Evolutionary conservation across 2,329 filamentous ascomycete species (phyloP).

Genomic region (Fusarium nematophilum): DNA sequence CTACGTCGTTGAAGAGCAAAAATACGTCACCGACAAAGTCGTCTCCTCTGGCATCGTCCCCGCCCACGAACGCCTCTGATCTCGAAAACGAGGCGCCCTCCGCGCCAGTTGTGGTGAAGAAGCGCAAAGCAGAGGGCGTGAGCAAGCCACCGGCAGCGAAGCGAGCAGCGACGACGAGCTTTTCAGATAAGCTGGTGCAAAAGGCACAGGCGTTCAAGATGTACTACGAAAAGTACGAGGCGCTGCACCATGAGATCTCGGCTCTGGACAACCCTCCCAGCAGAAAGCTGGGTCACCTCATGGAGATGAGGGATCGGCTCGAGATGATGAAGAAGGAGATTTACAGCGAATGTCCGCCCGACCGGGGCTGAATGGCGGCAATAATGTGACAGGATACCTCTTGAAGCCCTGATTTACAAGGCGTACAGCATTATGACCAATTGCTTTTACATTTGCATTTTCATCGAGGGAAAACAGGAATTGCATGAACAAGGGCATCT

Average conservation of each 20-base stretch:
- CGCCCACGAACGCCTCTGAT: constrained; percentile 73
- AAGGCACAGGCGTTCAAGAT: constrained; percentile 67
- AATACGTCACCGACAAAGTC: constrained; percentile 71
- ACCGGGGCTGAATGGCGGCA: constrained; percentile 37
- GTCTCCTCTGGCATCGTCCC: constrained; percentile 73
- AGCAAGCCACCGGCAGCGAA: constrained; percentile 43
- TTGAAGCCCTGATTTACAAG: constrained; percentile 23
- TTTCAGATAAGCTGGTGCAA: constrained; percentile 58
- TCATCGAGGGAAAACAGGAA: constrained; percentile 38
- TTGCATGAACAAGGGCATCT: constrained; percentile 40
- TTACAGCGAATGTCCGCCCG: constrained; percentile 57
- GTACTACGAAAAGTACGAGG: constrained; percentile 67
- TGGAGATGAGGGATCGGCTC: constrained; percentile 66
- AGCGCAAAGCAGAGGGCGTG: constrained; percentile 54
- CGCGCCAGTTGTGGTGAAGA: constrained; percentile 50
- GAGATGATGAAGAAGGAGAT: constrained; percentile 70
- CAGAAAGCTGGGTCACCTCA: constrained; percentile 61
- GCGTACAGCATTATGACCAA: constrained; percentile 43
- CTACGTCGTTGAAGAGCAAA: constrained; percentile 61
- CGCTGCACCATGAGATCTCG: constrained; percentile 66
- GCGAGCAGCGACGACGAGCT: constrained; percentile 44
- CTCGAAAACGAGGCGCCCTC: constrained; percentile 58
- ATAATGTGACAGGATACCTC: constrained; percentile 29
- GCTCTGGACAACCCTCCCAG: constrained; percentile 62
- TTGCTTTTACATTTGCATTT: constrained; percentile 42